Conservation (phyloP, 306 rosid species). For the Lupinus albus region DNA sequence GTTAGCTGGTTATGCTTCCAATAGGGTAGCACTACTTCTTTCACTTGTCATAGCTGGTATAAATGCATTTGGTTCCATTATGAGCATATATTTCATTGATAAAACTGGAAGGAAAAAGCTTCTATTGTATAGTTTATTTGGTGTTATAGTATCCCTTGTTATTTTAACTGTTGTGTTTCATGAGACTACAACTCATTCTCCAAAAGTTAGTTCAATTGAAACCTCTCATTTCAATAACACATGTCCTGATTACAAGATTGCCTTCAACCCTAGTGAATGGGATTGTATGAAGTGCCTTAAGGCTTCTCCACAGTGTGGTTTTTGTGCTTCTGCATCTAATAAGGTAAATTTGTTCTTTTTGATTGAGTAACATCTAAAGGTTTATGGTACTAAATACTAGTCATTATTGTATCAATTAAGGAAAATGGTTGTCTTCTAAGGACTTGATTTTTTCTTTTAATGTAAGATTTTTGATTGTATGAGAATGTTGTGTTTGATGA, state of each 20-base stretch:
- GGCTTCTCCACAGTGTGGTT: conserved; percentile 60
- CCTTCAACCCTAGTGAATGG: conserved; percentile 46
- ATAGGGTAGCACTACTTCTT: conserved; percentile 55
- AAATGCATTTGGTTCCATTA: conserved; percentile 57
- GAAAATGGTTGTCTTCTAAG: not conserved
- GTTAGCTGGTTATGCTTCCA: conserved; percentile 63
- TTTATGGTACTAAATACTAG: not conserved
- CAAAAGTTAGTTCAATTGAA: conserved; percentile 40
- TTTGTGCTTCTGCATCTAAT: conserved; percentile 50
- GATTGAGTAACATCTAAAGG: not conserved
- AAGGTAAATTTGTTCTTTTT: conserved; percentile 45
- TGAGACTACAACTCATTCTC: conserved; percentile 56
- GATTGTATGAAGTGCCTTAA: conserved; percentile 60
- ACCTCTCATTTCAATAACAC: conserved; percentile 47
- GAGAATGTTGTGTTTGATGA: too few species aligned
- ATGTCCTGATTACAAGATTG: conserved; percentile 49
- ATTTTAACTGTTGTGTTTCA: conserved; percentile 58
- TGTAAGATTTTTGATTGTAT: too few species aligned
- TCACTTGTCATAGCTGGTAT: conserved; percentile 61
- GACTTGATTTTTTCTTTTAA: too few species aligned
- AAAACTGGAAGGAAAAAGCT: conserved; percentile 65
- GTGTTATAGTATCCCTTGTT: conserved; percentile 56
- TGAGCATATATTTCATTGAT: conserved; percentile 66
- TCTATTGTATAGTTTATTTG: conserved; percentile 48
- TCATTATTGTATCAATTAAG: conserved; percentile 5